Base-by-base conservation (phyloP, 192 early-diverging fungal species). In the Backusella morwellensis region DNA sequence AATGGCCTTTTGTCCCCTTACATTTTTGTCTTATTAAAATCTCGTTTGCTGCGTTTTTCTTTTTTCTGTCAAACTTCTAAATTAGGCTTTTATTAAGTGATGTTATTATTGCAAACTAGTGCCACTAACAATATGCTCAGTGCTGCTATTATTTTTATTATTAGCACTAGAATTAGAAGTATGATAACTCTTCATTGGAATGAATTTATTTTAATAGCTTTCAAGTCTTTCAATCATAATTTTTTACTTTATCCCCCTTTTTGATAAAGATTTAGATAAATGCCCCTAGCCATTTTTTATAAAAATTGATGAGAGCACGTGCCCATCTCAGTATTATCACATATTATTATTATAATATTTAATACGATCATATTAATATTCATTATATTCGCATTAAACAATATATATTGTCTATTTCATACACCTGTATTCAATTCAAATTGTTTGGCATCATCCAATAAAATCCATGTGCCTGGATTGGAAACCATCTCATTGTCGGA, bases 41-140 rank as follows among this genome's bases (percentile, higher is more conserved):
- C 21, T 29, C 56, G 21, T 4, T 63, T 63, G 56, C 12, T 63
- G 21, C 26, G 21, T 29, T 63, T 63, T 63, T 63, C 21, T 63
- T 63, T 59, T 63, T 63, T 63, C 56, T 63, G 56, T 63, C 56
- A 63, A 63, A 29, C 56, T 63, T 63, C 56, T 63, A 63, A 63
- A 63, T 63, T 63, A 63, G 56, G 56, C 7, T 29, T 63, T 63
- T 29, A 63, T 63, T 63, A 63, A 63, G 23, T 63, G 56, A 26
- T 29, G 15, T 63, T 63, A 29, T 29, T 29, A 63, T 29, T 12
- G 21, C 1, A 15, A 4, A 50, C 19, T n/a, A 50, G 47, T 50
- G 47, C 17, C 17, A 50, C 19, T 50, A 50, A n/a, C 47, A 50
- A n/a, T n/a, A 50, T 50, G 12, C 12, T 44, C n/a, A 56, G 3